Percentiles rank a stretch among this genome's conserved stretches.
Conservation (phyloP, 176 grass and related monocot genomes). For the Aegilops bicornis region DNA sequence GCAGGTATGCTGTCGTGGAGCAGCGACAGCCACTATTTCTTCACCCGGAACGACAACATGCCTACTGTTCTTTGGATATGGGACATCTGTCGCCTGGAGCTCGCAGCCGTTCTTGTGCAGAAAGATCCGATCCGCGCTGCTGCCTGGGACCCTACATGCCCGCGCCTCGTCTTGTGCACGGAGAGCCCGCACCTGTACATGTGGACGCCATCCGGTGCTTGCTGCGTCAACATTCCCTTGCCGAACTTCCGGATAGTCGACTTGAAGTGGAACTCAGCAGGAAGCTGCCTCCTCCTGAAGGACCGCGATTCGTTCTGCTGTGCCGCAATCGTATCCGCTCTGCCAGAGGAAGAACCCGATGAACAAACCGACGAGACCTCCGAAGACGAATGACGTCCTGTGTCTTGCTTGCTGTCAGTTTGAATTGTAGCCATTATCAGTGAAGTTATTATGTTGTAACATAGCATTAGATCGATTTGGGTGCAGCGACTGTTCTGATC, state of each 20-base stretch:
- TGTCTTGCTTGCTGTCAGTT: neutral
- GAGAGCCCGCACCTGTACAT: slow-evolving; percentile 83
- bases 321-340: slow-evolving; percentile 53
- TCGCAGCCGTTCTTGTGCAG: slow-evolving; percentile 81
- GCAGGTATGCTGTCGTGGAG: slow-evolving; percentile 92
- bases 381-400: slow-evolving; percentile 52
- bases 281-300: slow-evolving; percentile 80
- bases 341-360: slow-evolving; percentile 43
- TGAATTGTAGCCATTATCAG: neutral
- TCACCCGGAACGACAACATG: slow-evolving; percentile 92
- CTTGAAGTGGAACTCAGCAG: slow-evolving; percentile 85
- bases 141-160: slow-evolving; percentile 77
- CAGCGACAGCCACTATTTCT: slow-evolving; percentile 80
- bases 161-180: slow-evolving; percentile 68
- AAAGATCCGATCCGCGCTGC: slow-evolving; percentile 87
- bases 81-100: slow-evolving; percentile 90
- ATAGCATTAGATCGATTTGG: slow-evolving; percentile 29
- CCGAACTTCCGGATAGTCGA: slow-evolving; percentile 63
- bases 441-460: slow-evolving; percentile 13
- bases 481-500: neutral
- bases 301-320: slow-evolving; percentile 85
- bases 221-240: slow-evolving; percentile 76
- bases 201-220: slow-evolving; percentile 71
- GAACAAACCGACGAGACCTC: slow-evolving; percentile 49
- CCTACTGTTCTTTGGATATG: slow-evolving; percentile 92